Percentiles rank a stretch among this genome's conserved stretches.
Conservation (phyloP, 179 eudicot species). For the Beta lomatogona region DNA sequence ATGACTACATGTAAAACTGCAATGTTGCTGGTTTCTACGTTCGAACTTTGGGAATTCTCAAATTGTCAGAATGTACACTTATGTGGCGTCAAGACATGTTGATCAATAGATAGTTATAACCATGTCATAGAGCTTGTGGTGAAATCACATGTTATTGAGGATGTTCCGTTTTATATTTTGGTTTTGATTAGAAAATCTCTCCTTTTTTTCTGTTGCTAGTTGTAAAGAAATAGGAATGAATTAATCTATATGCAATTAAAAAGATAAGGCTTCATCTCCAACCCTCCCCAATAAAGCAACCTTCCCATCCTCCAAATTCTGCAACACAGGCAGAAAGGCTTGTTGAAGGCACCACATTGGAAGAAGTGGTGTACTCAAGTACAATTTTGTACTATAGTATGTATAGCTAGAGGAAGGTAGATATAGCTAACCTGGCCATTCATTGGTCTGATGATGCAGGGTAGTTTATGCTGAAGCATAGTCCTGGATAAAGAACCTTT, state of each 20-base stretch:
- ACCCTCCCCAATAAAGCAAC: background rate
- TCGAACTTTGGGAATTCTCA: background rate
- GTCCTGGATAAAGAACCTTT: background rate
- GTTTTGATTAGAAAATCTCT: background rate
- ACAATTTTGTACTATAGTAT: background rate
- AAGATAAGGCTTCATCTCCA: background rate
- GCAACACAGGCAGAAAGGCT: background rate
- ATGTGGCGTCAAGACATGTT: background rate
- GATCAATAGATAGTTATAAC: background rate
- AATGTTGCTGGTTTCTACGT: background rate
- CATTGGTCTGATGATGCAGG: background rate
- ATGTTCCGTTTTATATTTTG: background rate
- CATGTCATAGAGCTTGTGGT: background rate
- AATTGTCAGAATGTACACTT: background rate
- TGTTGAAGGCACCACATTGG: background rate
- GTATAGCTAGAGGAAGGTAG: no score
- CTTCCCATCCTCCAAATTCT: background rate
- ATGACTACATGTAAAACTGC: conserved; percentile 5
- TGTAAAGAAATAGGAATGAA: background rate
- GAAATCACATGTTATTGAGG: background rate
- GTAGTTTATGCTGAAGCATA: background rate
- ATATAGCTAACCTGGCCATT: background rate
- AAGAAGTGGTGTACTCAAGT: background rate
- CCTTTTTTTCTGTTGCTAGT: background rate
- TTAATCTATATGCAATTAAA: background rate